Conservation (phyloP, 73 alveolate genomes). For the Paraurostyla sp. region DNA sequence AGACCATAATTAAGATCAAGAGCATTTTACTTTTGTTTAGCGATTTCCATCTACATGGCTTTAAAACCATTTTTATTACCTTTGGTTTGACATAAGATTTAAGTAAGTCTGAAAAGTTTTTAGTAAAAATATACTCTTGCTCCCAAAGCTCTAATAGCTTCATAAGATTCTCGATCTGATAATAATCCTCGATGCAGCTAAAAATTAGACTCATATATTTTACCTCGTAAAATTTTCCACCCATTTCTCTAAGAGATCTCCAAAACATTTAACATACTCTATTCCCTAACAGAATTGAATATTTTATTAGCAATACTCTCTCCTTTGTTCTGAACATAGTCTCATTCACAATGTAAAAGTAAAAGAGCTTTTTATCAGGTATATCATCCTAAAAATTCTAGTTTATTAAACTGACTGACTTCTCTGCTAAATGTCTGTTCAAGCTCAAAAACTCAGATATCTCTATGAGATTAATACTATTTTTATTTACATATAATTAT, state of each 20-base stretch:
- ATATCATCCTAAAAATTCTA: neutral
- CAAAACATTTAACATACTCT: conserved; percentile 34
- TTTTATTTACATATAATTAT: neutral
- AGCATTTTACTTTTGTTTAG: neutral
- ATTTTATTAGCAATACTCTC: neutral
- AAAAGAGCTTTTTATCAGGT: conserved; percentile 27
- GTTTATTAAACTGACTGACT: neutral
- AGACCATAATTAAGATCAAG: neutral
- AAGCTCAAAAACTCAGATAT: neutral
- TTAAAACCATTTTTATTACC: no score
- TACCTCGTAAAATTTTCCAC: conserved; percentile 14
- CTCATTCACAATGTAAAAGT: conserved; percentile 30
- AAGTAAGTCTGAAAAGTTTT: conserved; percentile 1
- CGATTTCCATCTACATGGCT: conserved; percentile 26
- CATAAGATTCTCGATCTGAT: neutral
- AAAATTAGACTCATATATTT: neutral
- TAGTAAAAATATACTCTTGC: conserved; percentile 2
- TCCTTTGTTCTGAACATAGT: conserved; percentile 22
- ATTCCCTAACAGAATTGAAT: neutral
- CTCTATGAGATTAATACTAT: neutral
- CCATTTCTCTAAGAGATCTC: neutral
- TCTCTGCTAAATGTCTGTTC: neutral
- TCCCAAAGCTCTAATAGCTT: conserved; percentile 7
- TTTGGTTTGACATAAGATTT: conserved; percentile 5
- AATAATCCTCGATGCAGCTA: conserved; percentile 20